These are phyloP conservation scores for Tilletia caries DNA, from an alignment of 1,284 basidiomycete species.

Conservation along the genomic window DNA sequence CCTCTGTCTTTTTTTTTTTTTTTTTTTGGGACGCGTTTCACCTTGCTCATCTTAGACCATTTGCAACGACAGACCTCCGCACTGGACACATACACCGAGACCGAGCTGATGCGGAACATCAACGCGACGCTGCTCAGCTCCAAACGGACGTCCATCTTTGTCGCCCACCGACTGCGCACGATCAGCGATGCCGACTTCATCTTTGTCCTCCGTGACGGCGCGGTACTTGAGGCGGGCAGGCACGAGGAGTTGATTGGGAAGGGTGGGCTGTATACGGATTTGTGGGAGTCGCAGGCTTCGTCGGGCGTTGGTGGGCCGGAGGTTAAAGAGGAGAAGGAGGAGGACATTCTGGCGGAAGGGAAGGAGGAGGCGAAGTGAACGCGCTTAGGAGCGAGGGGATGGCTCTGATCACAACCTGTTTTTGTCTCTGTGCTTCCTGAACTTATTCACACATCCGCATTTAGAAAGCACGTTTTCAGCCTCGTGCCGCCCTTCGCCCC, in stretches of 20 bases:
- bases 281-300: constrained; percentile 41
- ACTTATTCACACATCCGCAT: too few relatives aligned
- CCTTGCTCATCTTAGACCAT: neutral
- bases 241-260: constrained; percentile 37
- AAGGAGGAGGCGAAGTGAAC: too few relatives aligned
- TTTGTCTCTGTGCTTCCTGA: too few relatives aligned
- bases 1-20: neutral
- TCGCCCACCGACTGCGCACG: constrained; percentile 68
- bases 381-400: too few relatives aligned
- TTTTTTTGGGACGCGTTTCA: too few relatives aligned
- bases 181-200: constrained; percentile 69
- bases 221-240: constrained; percentile 40
- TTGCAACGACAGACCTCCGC: constrained; percentile 87
- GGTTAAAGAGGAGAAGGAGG: too few relatives aligned
- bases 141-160: constrained; percentile 83
- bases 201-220: constrained; percentile 43
- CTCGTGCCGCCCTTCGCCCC: too few relatives aligned
- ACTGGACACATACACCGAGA: constrained; percentile 87
- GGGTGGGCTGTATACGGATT: constrained; percentile 44
- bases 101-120: constrained; percentile 91
- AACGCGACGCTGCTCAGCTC: constrained; percentile 73
- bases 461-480: too few relatives aligned
- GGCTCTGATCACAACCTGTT: too few relatives aligned
- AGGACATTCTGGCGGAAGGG: too few relatives aligned
- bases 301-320: neutral